These are phyloP conservation scores for Fomitiporia mediterranea DNA, from an alignment of 1,284 basidiomycete species.

Conservation along the genomic window DNA sequence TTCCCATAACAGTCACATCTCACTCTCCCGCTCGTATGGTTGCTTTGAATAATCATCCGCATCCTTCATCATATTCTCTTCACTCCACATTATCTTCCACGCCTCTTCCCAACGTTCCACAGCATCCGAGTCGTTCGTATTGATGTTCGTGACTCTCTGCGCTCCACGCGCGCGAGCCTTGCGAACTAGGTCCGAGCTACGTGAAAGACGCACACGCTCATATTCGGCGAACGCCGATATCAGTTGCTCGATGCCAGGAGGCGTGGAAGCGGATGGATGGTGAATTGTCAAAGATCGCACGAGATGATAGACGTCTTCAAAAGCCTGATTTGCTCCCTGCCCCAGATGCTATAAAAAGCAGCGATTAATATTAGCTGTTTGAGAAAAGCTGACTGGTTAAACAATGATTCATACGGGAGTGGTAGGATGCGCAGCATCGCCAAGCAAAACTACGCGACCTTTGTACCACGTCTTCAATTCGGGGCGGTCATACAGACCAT, in stretches of 20 bases:
- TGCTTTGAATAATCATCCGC: neutral
- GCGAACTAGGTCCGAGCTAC: conserved; percentile 33
- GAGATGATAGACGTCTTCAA: conserved; percentile 42
- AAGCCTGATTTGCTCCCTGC: conserved; percentile 46
- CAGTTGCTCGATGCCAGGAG: conserved; percentile 32
- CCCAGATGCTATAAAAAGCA: conserved; percentile 41
- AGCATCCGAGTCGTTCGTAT: conserved; percentile 24
- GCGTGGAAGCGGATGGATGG: conserved; percentile 27
- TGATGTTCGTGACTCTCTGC: conserved; percentile 32
- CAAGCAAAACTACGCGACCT: conserved; percentile 37
- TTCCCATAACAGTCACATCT: too few relatives aligned
- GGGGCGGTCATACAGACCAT: conserved; percentile 44
- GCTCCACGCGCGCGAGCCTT: conserved; percentile 37
- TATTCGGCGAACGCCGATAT: conserved; percentile 30
- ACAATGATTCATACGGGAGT: conserved; percentile 26
- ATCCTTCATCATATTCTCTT: conserved; percentile 18
- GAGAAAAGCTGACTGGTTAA: conserved; percentile 14
- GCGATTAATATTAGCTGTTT: neutral
- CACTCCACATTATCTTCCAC: conserved; percentile 24
- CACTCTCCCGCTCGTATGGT: conserved; percentile 15
- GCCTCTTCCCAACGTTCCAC: conserved; percentile 32
- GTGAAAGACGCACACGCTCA: conserved; percentile 32
- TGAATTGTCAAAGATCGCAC: conserved; percentile 33
- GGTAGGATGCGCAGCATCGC: conserved; percentile 46
- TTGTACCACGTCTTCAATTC: conserved; percentile 39